These are phyloP conservation scores for Calocybe indica DNA, from an alignment of 768 basidiomycete genomes.

Conservation along the genomic window DNA sequence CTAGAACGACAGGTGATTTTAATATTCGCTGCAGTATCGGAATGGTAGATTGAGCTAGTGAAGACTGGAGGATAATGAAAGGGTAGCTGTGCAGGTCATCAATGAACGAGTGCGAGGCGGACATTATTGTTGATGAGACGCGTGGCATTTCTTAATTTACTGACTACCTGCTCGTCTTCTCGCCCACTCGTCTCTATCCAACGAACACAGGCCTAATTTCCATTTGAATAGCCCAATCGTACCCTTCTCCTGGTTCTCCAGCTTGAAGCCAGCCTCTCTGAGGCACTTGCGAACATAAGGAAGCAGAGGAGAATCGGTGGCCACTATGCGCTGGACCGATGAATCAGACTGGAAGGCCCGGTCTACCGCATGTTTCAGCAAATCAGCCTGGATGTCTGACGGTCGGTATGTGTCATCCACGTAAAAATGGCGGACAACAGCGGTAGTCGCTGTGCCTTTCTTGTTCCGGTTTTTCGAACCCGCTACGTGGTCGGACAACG, in stretches of 20 bases:
- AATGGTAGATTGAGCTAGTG: slow-evolving; percentile 48
- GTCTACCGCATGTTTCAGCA: slow-evolving; percentile 52
- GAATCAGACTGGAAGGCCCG: slow-evolving; percentile 46
- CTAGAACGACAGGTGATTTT: slow-evolving; percentile 11
- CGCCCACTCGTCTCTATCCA: slow-evolving; percentile 45
- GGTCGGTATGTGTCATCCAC: slow-evolving; percentile 59
- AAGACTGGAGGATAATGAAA: slow-evolving; percentile 54
- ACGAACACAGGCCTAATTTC: slow-evolving; percentile 38
- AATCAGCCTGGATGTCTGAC: slow-evolving; percentile 55
- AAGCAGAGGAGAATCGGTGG: slow-evolving; percentile 43
- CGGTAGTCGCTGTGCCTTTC: slow-evolving; percentile 40
- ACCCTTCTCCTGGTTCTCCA: slow-evolving; percentile 34
- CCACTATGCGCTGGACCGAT: slow-evolving; percentile 39
- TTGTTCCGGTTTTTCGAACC: slow-evolving; percentile 10
- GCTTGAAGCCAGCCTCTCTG: slow-evolving; percentile 41
- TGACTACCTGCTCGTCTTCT: slow-evolving; percentile 5
- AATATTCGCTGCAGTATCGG: slow-evolving; percentile 49
- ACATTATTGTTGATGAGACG: slow-evolving; percentile 10
- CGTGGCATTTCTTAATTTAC: too few relatives aligned
- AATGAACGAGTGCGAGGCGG: slow-evolving; percentile 10
- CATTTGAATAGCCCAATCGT: slow-evolving; percentile 45
- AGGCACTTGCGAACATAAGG: slow-evolving; percentile 42
- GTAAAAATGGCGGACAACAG: slow-evolving; percentile 69
- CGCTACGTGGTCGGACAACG: slow-evolving; percentile 10
- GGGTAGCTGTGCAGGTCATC: slow-evolving; percentile 26